These are phyloP conservation scores for Diutina siamensis DNA, from an alignment of 1,139 yeast species.

Conservation along the genomic window DNA sequence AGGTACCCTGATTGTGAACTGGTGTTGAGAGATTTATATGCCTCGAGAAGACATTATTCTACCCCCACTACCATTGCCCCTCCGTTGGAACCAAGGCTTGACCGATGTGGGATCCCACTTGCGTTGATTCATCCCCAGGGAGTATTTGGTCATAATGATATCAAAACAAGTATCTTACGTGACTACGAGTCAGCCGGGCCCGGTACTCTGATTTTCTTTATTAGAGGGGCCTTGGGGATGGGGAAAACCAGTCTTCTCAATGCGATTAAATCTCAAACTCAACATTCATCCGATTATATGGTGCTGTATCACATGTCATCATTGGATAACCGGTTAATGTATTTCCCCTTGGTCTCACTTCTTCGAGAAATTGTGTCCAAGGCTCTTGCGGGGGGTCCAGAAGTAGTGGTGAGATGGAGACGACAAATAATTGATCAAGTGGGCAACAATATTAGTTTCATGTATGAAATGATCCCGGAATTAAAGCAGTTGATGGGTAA, in stretches of 20 bases:
- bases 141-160: neutral
- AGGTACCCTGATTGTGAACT: conserved; percentile 28
- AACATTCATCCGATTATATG: neutral
- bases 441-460: conserved; percentile 30
- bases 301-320: neutral
- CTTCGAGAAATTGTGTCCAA: neutral
- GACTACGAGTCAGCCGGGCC: neutral
- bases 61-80: neutral
- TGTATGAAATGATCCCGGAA: conserved; percentile 36
- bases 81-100: conserved; percentile 11
- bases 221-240: conserved; percentile 35
- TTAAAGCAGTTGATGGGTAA: conserved; percentile 33
- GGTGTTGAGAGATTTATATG: conserved; percentile 28
- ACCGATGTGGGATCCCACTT: neutral
- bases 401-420: conserved; percentile 30
- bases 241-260: conserved; percentile 38
- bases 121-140: neutral
- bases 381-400: conserved; percentile 7
- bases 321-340: neutral
- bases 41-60: conserved; percentile 13
- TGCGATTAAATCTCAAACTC: conserved; percentile 19
- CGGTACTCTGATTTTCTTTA: conserved; percentile 22
- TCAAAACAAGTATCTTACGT: neutral
- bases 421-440: conserved; percentile 28
- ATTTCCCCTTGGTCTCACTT: neutral